These are phyloP conservation scores for Pichia sp. DNA, from an alignment of 1,139 yeast species.

Conservation along the genomic window DNA sequence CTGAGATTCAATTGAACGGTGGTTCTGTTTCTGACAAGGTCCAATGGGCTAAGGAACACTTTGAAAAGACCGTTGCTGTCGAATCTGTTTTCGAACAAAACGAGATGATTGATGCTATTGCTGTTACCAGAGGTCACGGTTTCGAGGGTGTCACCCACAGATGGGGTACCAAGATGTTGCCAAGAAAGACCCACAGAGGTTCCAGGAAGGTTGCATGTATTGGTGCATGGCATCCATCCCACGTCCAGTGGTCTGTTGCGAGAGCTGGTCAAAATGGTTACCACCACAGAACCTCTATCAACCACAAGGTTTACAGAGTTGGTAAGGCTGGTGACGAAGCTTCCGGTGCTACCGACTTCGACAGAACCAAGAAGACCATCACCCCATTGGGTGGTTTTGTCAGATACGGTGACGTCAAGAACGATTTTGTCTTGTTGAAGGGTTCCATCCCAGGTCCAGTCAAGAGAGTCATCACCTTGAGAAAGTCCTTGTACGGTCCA, in stretches of 20 bases:
- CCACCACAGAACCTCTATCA: conserved; percentile 99
- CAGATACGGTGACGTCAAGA: conserved; percentile 96
- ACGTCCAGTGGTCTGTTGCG: conserved; percentile 99
- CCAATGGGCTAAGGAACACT: conserved; percentile 98
- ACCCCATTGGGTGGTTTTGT: conserved; percentile 99
- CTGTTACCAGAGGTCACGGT: conserved; percentile 99
- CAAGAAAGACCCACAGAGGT: conserved; percentile 99
- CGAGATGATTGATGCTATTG: conserved; percentile 97
- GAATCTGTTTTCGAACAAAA: conserved; percentile 96
- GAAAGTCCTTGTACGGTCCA: conserved; percentile 98
- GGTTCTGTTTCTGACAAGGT: conserved; percentile 97
- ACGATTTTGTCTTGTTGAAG: conserved; percentile 95
- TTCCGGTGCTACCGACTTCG: conserved; percentile 94
- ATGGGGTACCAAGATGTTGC: conserved; percentile 99
- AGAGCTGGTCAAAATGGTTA: conserved; percentile 99
- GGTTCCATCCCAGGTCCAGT: conserved; percentile 99
- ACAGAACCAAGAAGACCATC: conserved; percentile 99
- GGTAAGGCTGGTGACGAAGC: conserved; percentile 95
- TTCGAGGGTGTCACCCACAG: conserved; percentile 99
- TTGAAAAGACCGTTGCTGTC: conserved; percentile 96
- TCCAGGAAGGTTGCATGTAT: conserved; percentile 99
- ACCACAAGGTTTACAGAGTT: conserved; percentile 99
- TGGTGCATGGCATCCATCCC: conserved; percentile 99
- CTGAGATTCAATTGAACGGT: conserved; percentile 99
- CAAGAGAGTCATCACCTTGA: conserved; percentile 98